Conservation (phyloP, 257 asterid species). For the Nicotiana knightiana region DNA sequence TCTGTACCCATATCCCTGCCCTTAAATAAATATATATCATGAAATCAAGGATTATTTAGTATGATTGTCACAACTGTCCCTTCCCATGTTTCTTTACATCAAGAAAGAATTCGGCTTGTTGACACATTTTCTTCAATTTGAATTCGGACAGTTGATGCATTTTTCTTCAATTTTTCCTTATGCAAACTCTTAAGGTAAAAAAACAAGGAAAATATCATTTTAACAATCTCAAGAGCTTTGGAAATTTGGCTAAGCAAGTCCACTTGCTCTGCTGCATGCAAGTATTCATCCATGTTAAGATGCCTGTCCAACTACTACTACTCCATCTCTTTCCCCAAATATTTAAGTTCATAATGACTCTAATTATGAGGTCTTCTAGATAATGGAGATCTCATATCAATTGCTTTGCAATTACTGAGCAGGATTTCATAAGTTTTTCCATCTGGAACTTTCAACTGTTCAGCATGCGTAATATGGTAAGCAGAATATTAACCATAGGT, state of each 20-base stretch:
- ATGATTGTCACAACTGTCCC: background rate
- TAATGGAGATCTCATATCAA: background rate
- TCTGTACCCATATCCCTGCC: background rate
- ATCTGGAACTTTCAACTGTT: background rate
- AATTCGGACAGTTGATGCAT: no score
- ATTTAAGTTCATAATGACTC: background rate
- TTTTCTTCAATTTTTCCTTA: background rate
- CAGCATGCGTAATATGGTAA: background rate
- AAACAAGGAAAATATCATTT: background rate
- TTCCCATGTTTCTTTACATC: background rate
- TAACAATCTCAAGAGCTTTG: background rate
- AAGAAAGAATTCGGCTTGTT: background rate
- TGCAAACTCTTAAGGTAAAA: background rate
- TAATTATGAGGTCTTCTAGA: background rate
- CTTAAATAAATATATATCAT: background rate
- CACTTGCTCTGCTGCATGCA: background rate
- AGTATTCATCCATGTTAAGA: background rate
- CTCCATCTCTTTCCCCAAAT: background rate
- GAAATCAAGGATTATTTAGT: background rate
- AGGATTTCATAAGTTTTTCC: background rate
- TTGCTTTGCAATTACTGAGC: background rate
- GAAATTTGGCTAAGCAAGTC: background rate
- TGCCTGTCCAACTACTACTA: background rate
- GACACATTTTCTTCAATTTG: background rate
- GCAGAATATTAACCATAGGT: background rate